These are phyloP conservation scores for Usnea hakonensis DNA, from an alignment of 495 filamentous ascomycete genomes.

Conservation along the genomic window DNA sequence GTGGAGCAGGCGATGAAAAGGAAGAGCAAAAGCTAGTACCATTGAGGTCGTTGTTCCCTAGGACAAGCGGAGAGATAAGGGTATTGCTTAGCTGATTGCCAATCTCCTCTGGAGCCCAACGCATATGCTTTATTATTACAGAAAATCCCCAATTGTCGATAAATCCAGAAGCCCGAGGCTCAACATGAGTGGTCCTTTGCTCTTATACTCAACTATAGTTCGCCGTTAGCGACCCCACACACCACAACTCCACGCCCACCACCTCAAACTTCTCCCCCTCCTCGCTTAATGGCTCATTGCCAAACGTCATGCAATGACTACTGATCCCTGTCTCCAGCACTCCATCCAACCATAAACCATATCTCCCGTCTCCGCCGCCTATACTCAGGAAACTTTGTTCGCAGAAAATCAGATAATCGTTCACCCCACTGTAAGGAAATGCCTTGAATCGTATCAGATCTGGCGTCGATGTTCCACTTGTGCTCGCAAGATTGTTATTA, in stretches of 20 bases:
- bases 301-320: slow-evolving; percentile 77
- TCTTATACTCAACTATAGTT: neutral
- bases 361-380: slow-evolving; percentile 84
- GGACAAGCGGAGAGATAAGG: slow-evolving; percentile 77
- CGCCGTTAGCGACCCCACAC: slow-evolving; percentile 41
- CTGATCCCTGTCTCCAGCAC: slow-evolving; percentile 81
- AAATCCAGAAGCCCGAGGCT: neutral
- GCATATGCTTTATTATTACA: neutral
- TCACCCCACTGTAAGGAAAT: slow-evolving; percentile 90
- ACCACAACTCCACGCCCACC: slow-evolving; percentile 88
- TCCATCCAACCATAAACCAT: slow-evolving; percentile 88
- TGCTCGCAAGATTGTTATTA: neutral
- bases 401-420: slow-evolving; percentile 95
- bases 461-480: slow-evolving; percentile 15
- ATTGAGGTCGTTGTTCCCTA: slow-evolving; percentile 64
- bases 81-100: slow-evolving; percentile 56
- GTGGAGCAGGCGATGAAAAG: slow-evolving; percentile 24
- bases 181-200: neutral
- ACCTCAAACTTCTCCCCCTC: slow-evolving; percentile 91
- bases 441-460: slow-evolving; percentile 87
- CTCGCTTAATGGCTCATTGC: slow-evolving; percentile 91
- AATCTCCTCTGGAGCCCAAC: neutral
- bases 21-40: slow-evolving; percentile 35
- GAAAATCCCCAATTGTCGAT: neutral
- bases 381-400: slow-evolving; percentile 77